Base-by-base conservation (phyloP, 1,284 basidiomycete species). In the Sphagnurus paluster region DNA sequence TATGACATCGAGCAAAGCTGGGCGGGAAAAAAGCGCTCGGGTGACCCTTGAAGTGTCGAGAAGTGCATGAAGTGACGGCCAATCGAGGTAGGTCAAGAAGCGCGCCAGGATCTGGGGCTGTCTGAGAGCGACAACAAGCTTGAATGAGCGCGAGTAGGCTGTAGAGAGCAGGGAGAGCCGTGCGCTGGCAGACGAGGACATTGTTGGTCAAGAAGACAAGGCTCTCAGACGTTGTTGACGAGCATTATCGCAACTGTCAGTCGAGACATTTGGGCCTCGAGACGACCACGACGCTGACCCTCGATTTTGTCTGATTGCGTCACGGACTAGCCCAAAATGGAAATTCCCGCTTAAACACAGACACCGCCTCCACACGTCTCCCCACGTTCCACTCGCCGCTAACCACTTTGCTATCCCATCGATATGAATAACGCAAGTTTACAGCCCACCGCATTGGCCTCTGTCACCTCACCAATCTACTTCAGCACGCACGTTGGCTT, bases 41-140 rank as follows among this genome's bases (percentile, higher is more conserved):
- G 74, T 67, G 11, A 67, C 57, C 9, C 68, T 70, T 50, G 74
- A 82, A 9, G 78, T 74, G 48, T 67, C 66, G 37, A 76, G 64
- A 34, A 89, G 67, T 10, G 77, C 65, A 41, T 75, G 70, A 45
- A 80, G 72, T 54, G 84, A 79, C 11, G 58, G 49, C 82, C 83
- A 88, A 43, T 69, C 53, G 2, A 78, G 49, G 36, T 65, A 67
- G 11, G 46, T 56, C 28, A 85, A 58, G 8, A 87, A 49, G 14
- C 54, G 51, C 8, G 69, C 57, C 24, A 87, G 67, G 10, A 80
- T 53, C 0, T 60, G 54, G 2, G 79, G 73, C 3, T 48, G 38
- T 4, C 29, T 30, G 28, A 54, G 39, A n/a, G 47, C 32, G 10
- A 37, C 19, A 39, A 25, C 13, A n/a, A 49, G 3, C 68, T 2